Evolutionary conservation across 345 rosid species (phyloP).

Genomic region (Linum tenue): DNA sequence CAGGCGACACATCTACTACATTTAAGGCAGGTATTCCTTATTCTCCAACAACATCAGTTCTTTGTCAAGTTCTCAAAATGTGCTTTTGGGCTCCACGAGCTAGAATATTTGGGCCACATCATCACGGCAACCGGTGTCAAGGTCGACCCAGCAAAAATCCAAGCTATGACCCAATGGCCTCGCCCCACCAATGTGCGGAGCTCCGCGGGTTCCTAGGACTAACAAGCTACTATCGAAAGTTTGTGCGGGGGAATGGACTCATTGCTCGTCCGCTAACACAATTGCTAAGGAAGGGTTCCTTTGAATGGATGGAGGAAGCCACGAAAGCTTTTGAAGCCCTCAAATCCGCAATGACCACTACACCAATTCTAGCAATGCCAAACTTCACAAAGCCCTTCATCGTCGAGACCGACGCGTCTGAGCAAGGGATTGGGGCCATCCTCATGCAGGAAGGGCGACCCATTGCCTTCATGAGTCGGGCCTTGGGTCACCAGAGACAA

Average conservation of each 20-base stretch:
- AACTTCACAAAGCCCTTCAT: not conserved
- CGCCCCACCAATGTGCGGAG: not conserved
- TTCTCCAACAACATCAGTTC: not conserved
- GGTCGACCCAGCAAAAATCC: no score
- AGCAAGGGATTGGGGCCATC: not conserved
- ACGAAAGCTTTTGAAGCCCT: not conserved
- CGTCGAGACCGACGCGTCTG: not conserved
- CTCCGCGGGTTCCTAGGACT: no score
- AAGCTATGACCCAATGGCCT: no score
- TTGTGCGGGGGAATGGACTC: not conserved
- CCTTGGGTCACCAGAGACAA: not conserved
- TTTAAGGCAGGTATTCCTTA: no score
- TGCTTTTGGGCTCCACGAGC: no score
- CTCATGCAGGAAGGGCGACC: not conserved
- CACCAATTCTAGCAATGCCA: not conserved
- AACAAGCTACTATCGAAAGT: not conserved
- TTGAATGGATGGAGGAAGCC: not conserved
- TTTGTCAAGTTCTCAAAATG: not conserved
- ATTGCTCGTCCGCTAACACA: not conserved
- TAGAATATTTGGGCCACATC: no score
- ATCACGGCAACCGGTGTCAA: no score
- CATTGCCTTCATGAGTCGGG: not conserved
- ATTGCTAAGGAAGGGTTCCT: not conserved
- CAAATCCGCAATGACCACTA: not conserved
- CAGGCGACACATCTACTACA: not conserved